These are phyloP conservation scores for Mucor mucedo DNA, from an alignment of 371 early-diverging fungal genomes.

Conservation along the genomic window DNA sequence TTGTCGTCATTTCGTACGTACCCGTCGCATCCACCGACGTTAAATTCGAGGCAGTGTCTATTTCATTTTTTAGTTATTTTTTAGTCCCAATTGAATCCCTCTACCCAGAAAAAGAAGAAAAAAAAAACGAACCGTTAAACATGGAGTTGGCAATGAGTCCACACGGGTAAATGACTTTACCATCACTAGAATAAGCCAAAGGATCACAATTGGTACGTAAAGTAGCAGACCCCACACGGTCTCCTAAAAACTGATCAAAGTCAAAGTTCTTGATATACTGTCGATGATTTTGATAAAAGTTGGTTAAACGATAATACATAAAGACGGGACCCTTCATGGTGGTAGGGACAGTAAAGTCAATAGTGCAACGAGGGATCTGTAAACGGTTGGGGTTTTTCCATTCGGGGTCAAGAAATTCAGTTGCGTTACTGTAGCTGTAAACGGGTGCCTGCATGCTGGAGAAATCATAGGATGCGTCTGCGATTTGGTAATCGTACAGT, in stretches of 20 bases:
- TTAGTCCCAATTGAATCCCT: no score
- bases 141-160: constrained; percentile 97
- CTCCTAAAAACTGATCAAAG: constrained; percentile 82
- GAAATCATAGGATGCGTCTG: constrained; percentile 13
- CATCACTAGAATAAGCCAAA: constrained; percentile 37
- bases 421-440: constrained; percentile 37
- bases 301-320: constrained; percentile 93
- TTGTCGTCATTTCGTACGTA: constrained; percentile 59
- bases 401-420: constrained; percentile 34
- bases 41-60: constrained; percentile 35
- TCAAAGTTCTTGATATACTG: constrained; percentile 94
- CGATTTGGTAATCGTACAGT: constrained; percentile 31
- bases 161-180: constrained; percentile 85
- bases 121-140: constrained; percentile 77
- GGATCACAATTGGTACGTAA: constrained; percentile 60
- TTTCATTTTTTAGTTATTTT: background rate
- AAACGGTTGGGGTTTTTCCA: constrained; percentile 50
- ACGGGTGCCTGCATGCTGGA: constrained; percentile 35
- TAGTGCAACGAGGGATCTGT: constrained; percentile 65
- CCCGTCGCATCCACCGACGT: constrained; percentile 9
- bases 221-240: constrained; percentile 16
- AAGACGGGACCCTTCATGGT: constrained; percentile 83
- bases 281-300: constrained; percentile 99
- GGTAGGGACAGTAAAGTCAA: constrained; percentile 75
- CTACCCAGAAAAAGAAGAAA: background rate